Conservation (phyloP, 139 green algal genomes). For the Eudorina sp. region DNA sequence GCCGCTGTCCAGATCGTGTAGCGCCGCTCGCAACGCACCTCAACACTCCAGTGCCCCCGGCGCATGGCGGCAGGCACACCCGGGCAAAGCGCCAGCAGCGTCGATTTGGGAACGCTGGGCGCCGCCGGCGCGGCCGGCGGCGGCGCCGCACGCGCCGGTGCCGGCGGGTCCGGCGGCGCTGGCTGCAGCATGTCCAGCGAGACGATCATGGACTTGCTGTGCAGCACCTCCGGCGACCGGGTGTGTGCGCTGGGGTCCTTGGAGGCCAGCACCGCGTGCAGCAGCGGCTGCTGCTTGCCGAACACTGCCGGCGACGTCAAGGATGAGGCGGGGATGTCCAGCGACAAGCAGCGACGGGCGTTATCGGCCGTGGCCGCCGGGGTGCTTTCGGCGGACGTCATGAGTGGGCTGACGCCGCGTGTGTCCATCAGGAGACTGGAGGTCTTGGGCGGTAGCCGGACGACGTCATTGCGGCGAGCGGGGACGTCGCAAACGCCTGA, state of each 20-base stretch:
- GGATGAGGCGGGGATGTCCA: background rate
- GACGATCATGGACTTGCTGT: background rate
- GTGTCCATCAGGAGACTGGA: background rate
- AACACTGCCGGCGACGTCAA: background rate
- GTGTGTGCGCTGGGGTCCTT: no score
- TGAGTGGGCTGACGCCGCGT: background rate
- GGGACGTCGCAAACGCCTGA: no score
- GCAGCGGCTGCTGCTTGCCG: background rate
- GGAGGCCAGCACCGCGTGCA: background rate
- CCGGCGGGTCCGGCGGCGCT: background rate
- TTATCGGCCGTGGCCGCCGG: background rate
- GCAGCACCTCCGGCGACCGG: background rate
- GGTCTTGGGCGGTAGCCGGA: background rate
- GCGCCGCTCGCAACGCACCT: no score
- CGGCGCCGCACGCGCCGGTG: background rate
- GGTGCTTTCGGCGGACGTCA: background rate
- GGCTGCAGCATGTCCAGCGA: background rate
- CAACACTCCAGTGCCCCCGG: background rate
- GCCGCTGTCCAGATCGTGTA: no score
- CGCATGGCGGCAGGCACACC: slow-evolving; percentile 13
- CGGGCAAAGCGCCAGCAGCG: slow-evolving; percentile 28
- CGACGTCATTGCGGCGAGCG: no score
- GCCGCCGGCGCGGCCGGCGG: background rate
- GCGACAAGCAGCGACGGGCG: background rate
- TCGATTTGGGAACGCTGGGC: background rate